Base-by-base conservation (phyloP, 2,329 filamentous ascomycete genomes). In the Chaetomium globosum region DNA sequence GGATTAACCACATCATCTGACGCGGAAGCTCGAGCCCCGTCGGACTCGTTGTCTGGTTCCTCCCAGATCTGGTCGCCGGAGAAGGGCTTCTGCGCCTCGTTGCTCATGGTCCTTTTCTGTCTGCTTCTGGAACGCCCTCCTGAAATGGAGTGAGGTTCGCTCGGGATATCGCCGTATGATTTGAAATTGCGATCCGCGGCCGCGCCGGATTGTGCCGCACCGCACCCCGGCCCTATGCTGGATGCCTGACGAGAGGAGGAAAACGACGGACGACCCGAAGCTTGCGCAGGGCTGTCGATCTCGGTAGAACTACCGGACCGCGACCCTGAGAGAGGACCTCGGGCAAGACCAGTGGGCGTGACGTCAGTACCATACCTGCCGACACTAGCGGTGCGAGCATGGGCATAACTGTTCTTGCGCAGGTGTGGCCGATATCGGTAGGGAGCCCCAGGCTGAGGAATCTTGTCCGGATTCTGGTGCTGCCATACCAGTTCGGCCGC, bases 1-100 rank as follows among this genome's bases (percentile, higher is more conserved):
- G 85, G 81, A 21, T 81, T 80, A 65, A 73, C 74, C 68, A 62
- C 51, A 13, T 59, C 68, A 9, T 67, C 46, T 19, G 64, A 61
- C 59, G 48, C 63, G 64, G 68, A 30, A 63, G 68, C 73, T 65
- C 74, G 69, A 70, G 71, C 64, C 65, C 69, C 70, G 16, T 73
- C 72, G 2, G 74, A 70, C 33, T 75, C 70, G n/a, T 71, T 81
- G 72, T 90, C 87, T 0, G 92, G 90, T 74, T 97, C 94, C 76
- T 97, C 93, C 82, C 92, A 97, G 67, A 97, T 93, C 73, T 91
- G 88, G 74, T 93, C 89, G 39, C 88, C 86, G 1, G 88, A 89
- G 74, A 92, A 93, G 1, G 87, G 84, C 61, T 82, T 85, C 70
- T 84, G 80, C 65, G 88, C 78, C 73, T 90, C 87, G 23, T 88